A percentile compares a stretch with the other conserved stretches of the same genome.
Conservation (phyloP, 148 eudicot species). For the Rhododendron henanense region DNA sequence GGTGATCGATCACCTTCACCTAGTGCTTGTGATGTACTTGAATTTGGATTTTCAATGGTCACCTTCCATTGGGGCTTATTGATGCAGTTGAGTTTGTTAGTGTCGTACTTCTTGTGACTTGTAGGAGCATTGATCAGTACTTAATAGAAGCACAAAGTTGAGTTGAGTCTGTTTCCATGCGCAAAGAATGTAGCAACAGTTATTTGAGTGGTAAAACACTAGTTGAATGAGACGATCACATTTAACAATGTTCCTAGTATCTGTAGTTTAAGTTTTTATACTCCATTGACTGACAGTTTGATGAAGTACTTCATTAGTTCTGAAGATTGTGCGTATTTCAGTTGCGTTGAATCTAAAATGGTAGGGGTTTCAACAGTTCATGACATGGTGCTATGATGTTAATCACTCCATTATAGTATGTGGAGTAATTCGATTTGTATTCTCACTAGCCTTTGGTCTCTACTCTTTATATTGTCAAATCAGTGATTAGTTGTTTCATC, state of each 20-base stretch:
- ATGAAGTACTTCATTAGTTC: background rate
- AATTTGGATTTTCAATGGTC: background rate
- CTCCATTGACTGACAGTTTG: background rate
- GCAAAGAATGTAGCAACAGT: background rate
- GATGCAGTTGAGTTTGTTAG: background rate
- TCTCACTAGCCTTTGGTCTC: conserved; percentile 2
- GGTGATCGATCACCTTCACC: background rate
- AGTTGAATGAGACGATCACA: background rate
- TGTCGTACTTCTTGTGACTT: background rate
- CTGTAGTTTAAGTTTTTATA: background rate
- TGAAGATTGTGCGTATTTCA: background rate
- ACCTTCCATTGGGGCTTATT: background rate
- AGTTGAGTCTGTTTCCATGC: background rate
- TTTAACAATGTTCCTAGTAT: background rate
- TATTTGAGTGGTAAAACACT: background rate
- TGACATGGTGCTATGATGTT: background rate
- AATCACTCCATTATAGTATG: background rate
- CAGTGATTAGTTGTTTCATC: background rate
- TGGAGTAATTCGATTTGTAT: background rate
- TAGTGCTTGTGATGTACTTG: background rate
- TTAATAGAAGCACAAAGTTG: background rate
- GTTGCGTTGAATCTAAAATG: background rate
- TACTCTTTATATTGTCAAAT: background rate
- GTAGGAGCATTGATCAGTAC: background rate
- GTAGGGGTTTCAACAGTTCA: background rate